Base-by-base conservation (phyloP, 371 early-diverging fungal genomes). In the Quaeritorhiza haematococci region DNA sequence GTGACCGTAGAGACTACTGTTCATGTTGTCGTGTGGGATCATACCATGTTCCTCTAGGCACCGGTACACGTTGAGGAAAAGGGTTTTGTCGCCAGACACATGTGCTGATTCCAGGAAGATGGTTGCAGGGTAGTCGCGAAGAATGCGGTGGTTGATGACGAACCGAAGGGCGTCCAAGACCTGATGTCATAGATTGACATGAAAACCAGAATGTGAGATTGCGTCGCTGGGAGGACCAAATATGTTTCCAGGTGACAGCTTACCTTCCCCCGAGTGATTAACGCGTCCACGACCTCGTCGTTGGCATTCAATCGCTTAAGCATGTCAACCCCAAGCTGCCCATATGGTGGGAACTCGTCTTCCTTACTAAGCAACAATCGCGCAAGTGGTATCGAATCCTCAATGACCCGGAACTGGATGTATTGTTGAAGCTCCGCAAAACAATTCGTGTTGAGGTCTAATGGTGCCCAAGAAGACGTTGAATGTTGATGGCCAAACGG, bases 1-100 rank as follows among this genome's bases (percentile, higher is more conserved):
- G 32, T 15, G 19, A n/a, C 7, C 50, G 30, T 19, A 50, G 30
- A 8, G 34, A 33, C 57, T 15, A 42, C 35, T n/a, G 23, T 46
- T 35, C 56, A 21, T 5, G 19, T 56, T 38, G 33, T 24, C n/a
- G n/a, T 53, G 50, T 32, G 60, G 61, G 7, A 67, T 46, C 26
- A 63, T 24, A 4, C 67, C 69, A 15, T 46, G 50, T 19, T 69
- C 69, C 57, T 72, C 73, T 21, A 72, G 48, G 24, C 33, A 59
- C 28, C 51, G 35, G 57, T 49, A 72, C 26, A 61, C 61, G 48
- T 72, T 72, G 53, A 72, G 50, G 48, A 64, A 72, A 4, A 69
- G 59, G 5, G 69, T 67, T 24, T 45, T 29, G 49, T 72, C 66
- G 26, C 58, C 62, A 13, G 63, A 55, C 13, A 44, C 34, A 29